Percentiles rank a stretch among this genome's conserved stretches.
These are phyloP conservation scores for Podospora comata DNA, from an alignment of 495 filamentous ascomycete genomes.

Conservation along the genomic window DNA sequence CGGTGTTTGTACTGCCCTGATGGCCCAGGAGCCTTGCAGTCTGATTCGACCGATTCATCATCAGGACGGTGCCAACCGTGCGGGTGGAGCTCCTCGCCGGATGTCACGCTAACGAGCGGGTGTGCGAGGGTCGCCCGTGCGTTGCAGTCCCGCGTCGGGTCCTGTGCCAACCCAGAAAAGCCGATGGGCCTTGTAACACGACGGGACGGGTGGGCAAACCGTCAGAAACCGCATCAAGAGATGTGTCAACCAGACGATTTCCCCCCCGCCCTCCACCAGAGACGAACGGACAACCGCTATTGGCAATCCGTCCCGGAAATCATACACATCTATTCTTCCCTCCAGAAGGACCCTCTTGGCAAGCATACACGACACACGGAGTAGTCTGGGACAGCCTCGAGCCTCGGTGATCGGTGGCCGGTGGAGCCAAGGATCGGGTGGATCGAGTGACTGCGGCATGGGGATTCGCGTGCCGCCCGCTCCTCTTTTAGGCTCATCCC, in stretches of 20 bases:
- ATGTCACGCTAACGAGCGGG: slow-evolving; percentile 22
- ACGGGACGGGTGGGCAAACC: slow-evolving; percentile 2
- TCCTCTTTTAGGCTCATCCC: slow-evolving; percentile 35
- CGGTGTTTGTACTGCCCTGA: neutral
- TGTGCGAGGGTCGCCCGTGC: slow-evolving; percentile 23
- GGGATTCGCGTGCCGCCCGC: slow-evolving; percentile 25
- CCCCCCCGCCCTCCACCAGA: neutral
- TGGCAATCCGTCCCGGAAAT: neutral
- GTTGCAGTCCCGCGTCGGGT: slow-evolving; percentile 24
- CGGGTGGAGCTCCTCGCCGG: slow-evolving; percentile 15
- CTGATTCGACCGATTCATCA: neutral
- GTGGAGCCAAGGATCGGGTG: slow-evolving; percentile 23
- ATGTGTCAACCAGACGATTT: neutral
- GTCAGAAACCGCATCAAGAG: slow-evolving; percentile 2
- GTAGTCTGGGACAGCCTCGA: slow-evolving; percentile 4
- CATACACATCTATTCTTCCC: neutral
- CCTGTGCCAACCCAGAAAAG: slow-evolving; percentile 17
- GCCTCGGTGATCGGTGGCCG: slow-evolving; percentile 3
- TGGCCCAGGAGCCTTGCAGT: neutral
- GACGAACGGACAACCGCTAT: neutral
- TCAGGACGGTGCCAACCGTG: slow-evolving; percentile 21
- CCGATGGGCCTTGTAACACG: slow-evolving; percentile 9
- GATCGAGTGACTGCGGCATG: slow-evolving; percentile 25
- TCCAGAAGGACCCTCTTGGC: neutral
- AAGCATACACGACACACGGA: neutral